Percentiles rank a stretch among this genome's conserved stretches.
These are phyloP conservation scores for Cytospora piceae DNA, from an alignment of 2,329 filamentous ascomycete species.

Conservation along the genomic window DNA sequence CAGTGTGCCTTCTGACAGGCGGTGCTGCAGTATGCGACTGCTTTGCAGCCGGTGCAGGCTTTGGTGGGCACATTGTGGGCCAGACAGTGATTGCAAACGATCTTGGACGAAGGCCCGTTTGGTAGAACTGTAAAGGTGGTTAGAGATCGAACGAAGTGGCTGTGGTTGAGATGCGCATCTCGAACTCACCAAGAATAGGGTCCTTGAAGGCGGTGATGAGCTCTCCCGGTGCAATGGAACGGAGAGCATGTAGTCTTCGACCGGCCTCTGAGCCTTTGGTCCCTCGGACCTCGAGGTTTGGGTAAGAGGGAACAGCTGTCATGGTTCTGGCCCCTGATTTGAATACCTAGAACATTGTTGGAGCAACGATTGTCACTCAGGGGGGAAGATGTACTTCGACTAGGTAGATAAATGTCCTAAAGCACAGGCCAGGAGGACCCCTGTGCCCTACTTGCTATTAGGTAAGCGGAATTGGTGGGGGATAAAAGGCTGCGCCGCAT, in stretches of 20 bases:
- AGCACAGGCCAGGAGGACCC: constrained; percentile 16
- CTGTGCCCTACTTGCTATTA: constrained; percentile 15
- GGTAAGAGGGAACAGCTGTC: constrained; percentile 20
- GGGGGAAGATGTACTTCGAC: not conserved
- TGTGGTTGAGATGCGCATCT: not conserved
- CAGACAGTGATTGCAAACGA: constrained; percentile 57
- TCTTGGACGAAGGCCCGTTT: constrained; percentile 44
- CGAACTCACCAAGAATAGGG: constrained; percentile 42
- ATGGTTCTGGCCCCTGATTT: constrained; percentile 3
- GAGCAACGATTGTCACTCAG: not conserved
- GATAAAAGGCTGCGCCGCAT: constrained; percentile 10
- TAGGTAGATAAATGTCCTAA: constrained; percentile 3
- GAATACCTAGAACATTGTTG: not conserved
- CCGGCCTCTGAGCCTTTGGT: constrained; percentile 40
- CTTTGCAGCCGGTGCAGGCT: constrained; percentile 58
- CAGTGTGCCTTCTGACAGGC: constrained; percentile 60
- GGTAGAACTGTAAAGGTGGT: constrained; percentile 45
- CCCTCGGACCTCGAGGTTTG: constrained; percentile 21
- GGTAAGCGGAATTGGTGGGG: constrained; percentile 22
- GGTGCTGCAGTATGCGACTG: constrained; percentile 57
- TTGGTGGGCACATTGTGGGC: constrained; percentile 31
- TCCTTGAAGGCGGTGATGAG: constrained; percentile 50
- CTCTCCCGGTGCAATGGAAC: constrained; percentile 48
- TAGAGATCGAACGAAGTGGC: not conserved
- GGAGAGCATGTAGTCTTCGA: constrained; percentile 51